Base-by-base conservation (phyloP, 2,329 filamentous ascomycete species). In the Pestalotiopsis sp. region DNA sequence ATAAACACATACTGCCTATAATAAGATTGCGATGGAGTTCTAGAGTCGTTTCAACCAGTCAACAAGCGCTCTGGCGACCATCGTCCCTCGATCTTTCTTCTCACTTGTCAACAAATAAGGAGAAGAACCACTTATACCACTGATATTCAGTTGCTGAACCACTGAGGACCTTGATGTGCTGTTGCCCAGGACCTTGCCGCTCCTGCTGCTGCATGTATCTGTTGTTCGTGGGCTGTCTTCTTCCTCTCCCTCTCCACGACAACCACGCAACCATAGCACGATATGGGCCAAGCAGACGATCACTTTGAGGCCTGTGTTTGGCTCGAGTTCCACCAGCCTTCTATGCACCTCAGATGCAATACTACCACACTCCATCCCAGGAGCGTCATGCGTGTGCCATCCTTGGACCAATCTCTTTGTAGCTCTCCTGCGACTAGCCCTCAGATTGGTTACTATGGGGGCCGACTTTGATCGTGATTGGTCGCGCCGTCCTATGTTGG, bases 371-470 rank as follows among this genome's bases (percentile, higher is more conserved):
- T 66, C 52, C 64, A 66, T 38, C 14, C 31, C 27, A 31, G 60
- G 52, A 36, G 64, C 49, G 49, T 55, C 36, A 60, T 66, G 64
- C 49, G 45, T 36, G 58, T 31, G 20, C 39, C 25, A 60, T 67
- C 58, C 63, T 62, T 52, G 55, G 64, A 67, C 68, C 59, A 69
- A 64, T 69, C 49, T 49, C 57, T 64, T 13, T 31, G 60, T 23
- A 23, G 68, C 27, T 69, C 45, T 67, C 64, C 68, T 69, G 68
- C 68, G 64, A 59, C 68, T 67, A 69, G 57, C 59, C 68, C 64
- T 57, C 17, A 65, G 45, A 38, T 38, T 65, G 64, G 36, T 45
- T 63, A 41, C 62, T 39, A 20, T 61, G 59, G 62, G 36, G 39
- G 62, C 38, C 20, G 39, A 49, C 20, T 38, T 52, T 60, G 31